Evolutionary conservation across 768 basidiomycete genomes (phyloP).

Genomic region (Chalciporus chontae): DNA sequence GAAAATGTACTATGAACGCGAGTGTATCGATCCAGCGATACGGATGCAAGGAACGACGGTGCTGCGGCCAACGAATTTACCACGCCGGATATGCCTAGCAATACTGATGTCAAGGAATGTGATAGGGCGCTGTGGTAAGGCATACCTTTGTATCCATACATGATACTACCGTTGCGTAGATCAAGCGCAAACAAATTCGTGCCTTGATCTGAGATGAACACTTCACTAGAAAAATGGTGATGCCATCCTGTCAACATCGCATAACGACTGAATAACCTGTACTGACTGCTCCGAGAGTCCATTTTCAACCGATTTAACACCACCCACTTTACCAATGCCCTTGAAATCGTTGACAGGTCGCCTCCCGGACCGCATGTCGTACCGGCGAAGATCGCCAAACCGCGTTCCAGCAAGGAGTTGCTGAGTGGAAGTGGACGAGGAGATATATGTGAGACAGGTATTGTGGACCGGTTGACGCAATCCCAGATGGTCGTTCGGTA

Average conservation of each 20-base stretch:
- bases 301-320: conserved; percentile 54
- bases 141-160: conserved; percentile 67
- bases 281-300: conserved; percentile 66
- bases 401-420: conserved; percentile 71
- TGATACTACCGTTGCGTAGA: conserved; percentile 58
- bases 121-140: background rate
- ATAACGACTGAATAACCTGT: background rate
- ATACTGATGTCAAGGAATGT: background rate
- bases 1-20: conserved; percentile 64
- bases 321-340: conserved; percentile 55
- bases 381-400: conserved; percentile 68
- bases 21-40: conserved; percentile 64
- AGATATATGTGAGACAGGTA: conserved; percentile 60
- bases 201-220: conserved; percentile 65
- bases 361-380: conserved; percentile 69
- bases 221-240: conserved; percentile 45
- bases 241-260: background rate
- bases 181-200: conserved; percentile 65
- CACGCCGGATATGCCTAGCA: conserved; percentile 65
- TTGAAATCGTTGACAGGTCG: conserved; percentile 70
- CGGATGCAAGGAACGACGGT: conserved; percentile 53
- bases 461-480: conserved; percentile 79
- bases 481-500: conserved; percentile 70
- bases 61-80: conserved; percentile 61
- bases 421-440: conserved; percentile 36